These are phyloP conservation scores for Nothophoma quercina DNA, from an alignment of 2,329 filamentous ascomycete genomes.

Conservation along the genomic window DNA sequence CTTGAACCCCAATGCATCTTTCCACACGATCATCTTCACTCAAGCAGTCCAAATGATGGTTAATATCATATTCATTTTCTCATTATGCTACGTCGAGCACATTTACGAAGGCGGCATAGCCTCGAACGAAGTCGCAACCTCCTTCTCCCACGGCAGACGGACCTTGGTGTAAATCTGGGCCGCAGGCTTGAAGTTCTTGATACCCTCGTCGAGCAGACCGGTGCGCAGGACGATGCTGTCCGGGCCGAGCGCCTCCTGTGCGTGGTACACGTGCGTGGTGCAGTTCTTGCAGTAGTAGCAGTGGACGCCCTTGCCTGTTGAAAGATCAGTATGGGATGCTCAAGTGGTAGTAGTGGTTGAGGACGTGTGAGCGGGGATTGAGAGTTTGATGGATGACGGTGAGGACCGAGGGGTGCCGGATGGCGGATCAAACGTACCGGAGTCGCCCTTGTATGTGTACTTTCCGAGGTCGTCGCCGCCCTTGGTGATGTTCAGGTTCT, in stretches of 20 bases:
- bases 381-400: too few relatives aligned
- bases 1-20: too few relatives aligned
- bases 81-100: too few relatives aligned
- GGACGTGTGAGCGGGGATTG: too few relatives aligned
- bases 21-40: too few relatives aligned
- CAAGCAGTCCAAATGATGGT: too few relatives aligned
- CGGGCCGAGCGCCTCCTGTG: constrained; percentile 59
- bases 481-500: constrained; percentile 60
- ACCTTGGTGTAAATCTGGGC: constrained; percentile 65
- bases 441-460: constrained; percentile 66
- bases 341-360: too few relatives aligned
- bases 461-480: constrained; percentile 56
- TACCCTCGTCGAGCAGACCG: constrained; percentile 54
- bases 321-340: too few relatives aligned
- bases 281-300: constrained; percentile 67
- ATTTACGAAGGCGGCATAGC: constrained; percentile 49
- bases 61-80: too few relatives aligned
- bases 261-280: constrained; percentile 64
- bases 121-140: constrained; percentile 55
- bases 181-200: constrained; percentile 57
- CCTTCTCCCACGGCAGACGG: constrained; percentile 59
- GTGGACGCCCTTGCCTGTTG: constrained; percentile 61
- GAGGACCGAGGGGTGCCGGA: too few relatives aligned
- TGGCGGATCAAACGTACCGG: too few relatives aligned
- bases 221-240: constrained; percentile 63